These are phyloP conservation scores for Cinnamomum chago DNA, from an alignment of 164 flowering plant genomes.

Conservation along the genomic window DNA sequence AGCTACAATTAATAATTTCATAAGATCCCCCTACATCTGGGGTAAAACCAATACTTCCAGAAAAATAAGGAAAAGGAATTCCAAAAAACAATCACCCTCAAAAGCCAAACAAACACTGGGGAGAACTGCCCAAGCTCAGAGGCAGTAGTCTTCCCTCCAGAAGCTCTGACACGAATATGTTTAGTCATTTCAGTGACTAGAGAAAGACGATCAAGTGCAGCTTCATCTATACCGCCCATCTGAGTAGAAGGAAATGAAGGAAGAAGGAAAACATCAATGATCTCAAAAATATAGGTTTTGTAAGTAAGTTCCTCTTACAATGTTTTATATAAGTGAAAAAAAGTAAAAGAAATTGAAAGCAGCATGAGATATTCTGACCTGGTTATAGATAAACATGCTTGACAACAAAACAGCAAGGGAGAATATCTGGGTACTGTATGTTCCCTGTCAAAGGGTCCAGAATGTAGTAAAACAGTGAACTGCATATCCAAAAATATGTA, in stretches of 20 bases:
- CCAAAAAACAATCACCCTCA: constrained; percentile 57
- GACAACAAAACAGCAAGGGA: constrained; percentile 93
- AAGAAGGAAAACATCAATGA: background rate
- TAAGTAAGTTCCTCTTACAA: too few species aligned
- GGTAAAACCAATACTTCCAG: background rate
- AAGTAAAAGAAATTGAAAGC: background rate
- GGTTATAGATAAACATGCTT: constrained; percentile 98
- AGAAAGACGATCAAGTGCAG: constrained; percentile 96
- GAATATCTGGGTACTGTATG: constrained; percentile 97
- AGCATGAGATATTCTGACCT: constrained; percentile 42
- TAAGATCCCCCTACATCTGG: too few species aligned
- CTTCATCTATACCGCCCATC: constrained; percentile 99
- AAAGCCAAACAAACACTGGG: constrained; percentile 97
- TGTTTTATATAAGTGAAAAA: background rate
- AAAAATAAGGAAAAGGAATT: background rate
- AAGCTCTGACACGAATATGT: constrained; percentile 95
- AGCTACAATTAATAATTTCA: background rate
- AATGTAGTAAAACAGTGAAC: constrained; percentile 3
- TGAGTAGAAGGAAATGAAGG: constrained; percentile 18
- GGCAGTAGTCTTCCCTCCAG: constrained; percentile 76
- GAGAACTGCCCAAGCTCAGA: constrained; percentile 97
- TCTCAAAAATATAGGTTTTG: background rate
- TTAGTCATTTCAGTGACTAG: constrained; percentile 99
- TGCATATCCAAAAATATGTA: background rate
- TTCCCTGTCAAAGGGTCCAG: constrained; percentile 54